Conservation (phyloP, 768 basidiomycete genomes). For the Lentinula edodes region DNA sequence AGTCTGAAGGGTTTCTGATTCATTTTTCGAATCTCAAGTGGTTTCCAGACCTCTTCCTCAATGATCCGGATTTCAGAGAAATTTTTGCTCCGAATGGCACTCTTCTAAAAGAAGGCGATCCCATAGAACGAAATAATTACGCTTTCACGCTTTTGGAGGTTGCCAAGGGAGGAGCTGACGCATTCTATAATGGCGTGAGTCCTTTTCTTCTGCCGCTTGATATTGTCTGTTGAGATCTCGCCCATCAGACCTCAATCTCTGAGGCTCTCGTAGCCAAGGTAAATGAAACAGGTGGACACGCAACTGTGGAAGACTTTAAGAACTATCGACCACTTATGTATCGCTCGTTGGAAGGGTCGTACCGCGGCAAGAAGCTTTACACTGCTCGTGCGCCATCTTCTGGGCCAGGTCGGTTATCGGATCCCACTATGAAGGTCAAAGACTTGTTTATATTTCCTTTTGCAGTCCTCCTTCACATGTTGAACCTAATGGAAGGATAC, state of each 20-base stretch:
- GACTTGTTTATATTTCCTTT: neutral
- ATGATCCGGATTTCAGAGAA: constrained; percentile 42
- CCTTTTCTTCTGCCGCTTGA: neutral
- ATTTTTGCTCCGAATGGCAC: constrained; percentile 55
- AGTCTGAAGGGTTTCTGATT: too few relatives aligned
- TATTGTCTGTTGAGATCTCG: constrained; percentile 7
- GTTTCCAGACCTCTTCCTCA: constrained; percentile 28
- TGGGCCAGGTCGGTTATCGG: constrained; percentile 28
- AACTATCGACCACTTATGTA: constrained; percentile 44
- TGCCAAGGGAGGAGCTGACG: constrained; percentile 51
- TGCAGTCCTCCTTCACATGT: constrained; percentile 51
- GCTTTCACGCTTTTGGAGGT: constrained; percentile 52
- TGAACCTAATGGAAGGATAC: constrained; percentile 61
- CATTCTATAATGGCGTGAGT: constrained; percentile 46
- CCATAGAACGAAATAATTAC: constrained; percentile 47
- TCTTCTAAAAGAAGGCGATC: constrained; percentile 50
- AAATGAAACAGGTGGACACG: constrained; percentile 48
- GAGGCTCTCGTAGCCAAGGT: constrained; percentile 50
- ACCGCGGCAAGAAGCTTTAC: constrained; percentile 54
- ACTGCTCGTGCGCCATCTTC: constrained; percentile 61
- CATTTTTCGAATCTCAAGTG: neutral
- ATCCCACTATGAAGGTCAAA: neutral
- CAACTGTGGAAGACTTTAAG: constrained; percentile 50
- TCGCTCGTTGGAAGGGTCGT: constrained; percentile 53
- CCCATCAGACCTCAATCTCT: constrained; percentile 47